phyloP scores from a whole-genome alignment of 331 rosid genomes.

The Malus hybrid region DNA sequence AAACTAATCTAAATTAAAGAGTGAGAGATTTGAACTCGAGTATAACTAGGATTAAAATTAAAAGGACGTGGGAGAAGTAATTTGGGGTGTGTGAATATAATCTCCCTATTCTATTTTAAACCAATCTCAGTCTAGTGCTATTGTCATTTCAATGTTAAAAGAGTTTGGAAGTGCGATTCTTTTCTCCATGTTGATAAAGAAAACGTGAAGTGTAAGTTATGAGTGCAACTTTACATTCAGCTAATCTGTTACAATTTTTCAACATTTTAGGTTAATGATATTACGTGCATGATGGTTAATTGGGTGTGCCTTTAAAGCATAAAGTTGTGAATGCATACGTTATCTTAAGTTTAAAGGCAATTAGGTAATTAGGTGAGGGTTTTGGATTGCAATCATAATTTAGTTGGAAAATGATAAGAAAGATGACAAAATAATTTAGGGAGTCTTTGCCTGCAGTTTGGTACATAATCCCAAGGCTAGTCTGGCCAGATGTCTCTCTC shows the following conservation, averaged over 20 bases:
- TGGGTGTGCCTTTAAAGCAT: conserved; percentile 15
- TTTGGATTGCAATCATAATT: conserved; percentile 5
- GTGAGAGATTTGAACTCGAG: no score
- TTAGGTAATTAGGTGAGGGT: conserved; percentile 1
- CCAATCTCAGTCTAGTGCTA: no score
- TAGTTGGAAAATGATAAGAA: conserved; percentile 14
- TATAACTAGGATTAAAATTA: no score
- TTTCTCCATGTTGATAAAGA: no score
- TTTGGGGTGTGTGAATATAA: no score
- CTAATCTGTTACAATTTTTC: not conserved
- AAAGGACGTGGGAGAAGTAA: no score
- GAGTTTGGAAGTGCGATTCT: no score
- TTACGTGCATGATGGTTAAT: conserved; percentile 23
- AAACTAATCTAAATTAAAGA: no score
- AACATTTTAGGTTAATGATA: conserved; percentile 8
- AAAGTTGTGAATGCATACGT: conserved; percentile 9
- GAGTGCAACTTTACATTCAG: conserved; percentile 1
- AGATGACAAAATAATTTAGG: conserved; percentile 2
- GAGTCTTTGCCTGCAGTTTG: conserved; percentile 1
- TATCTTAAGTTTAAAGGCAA: conserved; percentile 21
- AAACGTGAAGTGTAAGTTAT: not conserved
- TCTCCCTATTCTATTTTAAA: no score
- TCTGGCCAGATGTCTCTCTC: not conserved
- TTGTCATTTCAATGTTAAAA: no score
- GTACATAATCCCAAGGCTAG: not conserved